phyloP scores from a whole-genome alignment of 1,284 basidiomycete genomes.

The Hypsizygus ulmarius region DNA sequence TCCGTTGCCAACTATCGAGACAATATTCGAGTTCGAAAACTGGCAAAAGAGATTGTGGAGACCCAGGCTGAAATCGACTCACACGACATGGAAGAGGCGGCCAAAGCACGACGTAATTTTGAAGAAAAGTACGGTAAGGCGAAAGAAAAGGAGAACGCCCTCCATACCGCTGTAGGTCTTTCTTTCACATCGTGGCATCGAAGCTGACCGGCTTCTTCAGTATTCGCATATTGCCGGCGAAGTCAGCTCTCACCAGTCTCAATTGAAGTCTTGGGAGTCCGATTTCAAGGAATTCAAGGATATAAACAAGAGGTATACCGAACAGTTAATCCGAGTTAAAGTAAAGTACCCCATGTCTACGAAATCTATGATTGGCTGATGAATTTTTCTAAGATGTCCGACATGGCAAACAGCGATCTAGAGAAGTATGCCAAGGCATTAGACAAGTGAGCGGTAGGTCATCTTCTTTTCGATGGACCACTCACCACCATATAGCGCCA shows the following conservation, averaged over 20 bases:
- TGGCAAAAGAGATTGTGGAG: slow-evolving; percentile 63
- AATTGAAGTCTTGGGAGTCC: slow-evolving; percentile 63
- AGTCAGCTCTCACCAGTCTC: slow-evolving; percentile 71
- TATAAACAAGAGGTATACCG: slow-evolving; percentile 81
- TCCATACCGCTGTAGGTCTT: slow-evolving; percentile 65
- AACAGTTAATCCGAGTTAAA: slow-evolving; percentile 94
- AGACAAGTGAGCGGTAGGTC: slow-evolving; percentile 69
- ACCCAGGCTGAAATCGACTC: slow-evolving; percentile 74
- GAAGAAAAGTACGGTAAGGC: slow-evolving; percentile 75
- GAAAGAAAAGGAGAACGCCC: slow-evolving; percentile 68
- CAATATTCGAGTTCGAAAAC: slow-evolving; percentile 79
- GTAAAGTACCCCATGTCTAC: slow-evolving; percentile 36
- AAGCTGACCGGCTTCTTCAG: slow-evolving; percentile 38
- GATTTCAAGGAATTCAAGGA: slow-evolving; percentile 90
- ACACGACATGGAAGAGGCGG: slow-evolving; percentile 80
- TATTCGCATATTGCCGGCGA: slow-evolving; percentile 82
- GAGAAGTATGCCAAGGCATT: slow-evolving; percentile 97
- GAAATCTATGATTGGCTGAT: slow-evolving; percentile 2
- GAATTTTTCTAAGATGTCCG: slow-evolving; percentile 65
- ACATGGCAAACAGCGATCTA: slow-evolving; percentile 92
- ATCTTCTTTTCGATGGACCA: slow-evolving; percentile 2
- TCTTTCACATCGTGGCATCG: slow-evolving; percentile 7
- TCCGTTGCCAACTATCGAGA: slow-evolving; percentile 77
- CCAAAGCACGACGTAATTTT: slow-evolving; percentile 79
- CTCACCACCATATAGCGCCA: slow-evolving; percentile 61